These are phyloP conservation scores for Tetrapisispora fleetii DNA, from an alignment of 805 yeast genomes.

Conservation along the genomic window DNA sequence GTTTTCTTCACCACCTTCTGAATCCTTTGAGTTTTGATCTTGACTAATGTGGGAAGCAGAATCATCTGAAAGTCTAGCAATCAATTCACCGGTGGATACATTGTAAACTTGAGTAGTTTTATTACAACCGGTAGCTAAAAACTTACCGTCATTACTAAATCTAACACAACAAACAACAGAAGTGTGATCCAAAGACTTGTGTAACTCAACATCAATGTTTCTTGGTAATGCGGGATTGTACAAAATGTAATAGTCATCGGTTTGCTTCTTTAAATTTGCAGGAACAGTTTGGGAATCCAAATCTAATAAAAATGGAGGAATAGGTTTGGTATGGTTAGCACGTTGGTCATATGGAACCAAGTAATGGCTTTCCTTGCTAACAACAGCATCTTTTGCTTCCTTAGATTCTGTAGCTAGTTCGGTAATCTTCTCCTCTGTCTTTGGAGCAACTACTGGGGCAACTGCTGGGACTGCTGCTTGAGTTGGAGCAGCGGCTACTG, in stretches of 20 bases:
- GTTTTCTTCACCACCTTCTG: conserved; percentile 18
- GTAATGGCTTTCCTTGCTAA: conserved; percentile 17
- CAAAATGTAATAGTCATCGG: conserved; percentile 75
- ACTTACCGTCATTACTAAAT: conserved; percentile 84
- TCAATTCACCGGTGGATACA: conserved; percentile 82
- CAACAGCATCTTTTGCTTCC: conserved; percentile 1
- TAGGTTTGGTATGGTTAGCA: conserved; percentile 53
- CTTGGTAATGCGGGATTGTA: conserved; percentile 81
- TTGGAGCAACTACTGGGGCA: neutral
- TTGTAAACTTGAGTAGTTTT: conserved; percentile 90
- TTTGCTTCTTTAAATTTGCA: conserved; percentile 70
- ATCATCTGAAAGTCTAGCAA: conserved; percentile 82
- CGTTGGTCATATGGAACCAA: conserved; percentile 33
- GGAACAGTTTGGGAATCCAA: conserved; percentile 71
- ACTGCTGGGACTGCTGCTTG: neutral
- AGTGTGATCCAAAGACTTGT: conserved; percentile 83
- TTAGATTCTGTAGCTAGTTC: conserved; percentile 8
- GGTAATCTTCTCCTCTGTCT: neutral
- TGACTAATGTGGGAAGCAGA: conserved; percentile 30
- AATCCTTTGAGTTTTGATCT: neutral
- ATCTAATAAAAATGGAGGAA: conserved; percentile 72
- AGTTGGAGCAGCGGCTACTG: conserved; percentile 9
- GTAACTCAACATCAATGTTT: conserved; percentile 72
- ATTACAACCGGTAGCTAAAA: conserved; percentile 93
- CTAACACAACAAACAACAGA: conserved; percentile 96